A percentile compares a stretch with the other conserved stretches of the same genome.
These are phyloP conservation scores for Malassezia obtusa DNA, from an alignment of 1,284 basidiomycete species.

Conservation along the genomic window DNA sequence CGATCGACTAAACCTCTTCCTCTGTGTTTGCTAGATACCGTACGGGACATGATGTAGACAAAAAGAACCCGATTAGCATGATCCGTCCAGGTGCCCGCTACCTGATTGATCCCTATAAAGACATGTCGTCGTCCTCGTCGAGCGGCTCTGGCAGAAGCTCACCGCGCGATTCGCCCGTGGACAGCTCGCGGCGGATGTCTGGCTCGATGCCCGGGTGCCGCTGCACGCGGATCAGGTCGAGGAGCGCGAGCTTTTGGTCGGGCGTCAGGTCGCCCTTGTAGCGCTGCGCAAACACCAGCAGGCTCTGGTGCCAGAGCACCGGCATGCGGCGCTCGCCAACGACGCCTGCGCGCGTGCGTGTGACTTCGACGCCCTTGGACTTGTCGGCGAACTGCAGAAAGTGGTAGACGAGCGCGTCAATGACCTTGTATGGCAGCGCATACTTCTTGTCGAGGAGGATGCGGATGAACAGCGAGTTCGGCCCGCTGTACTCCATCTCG, in stretches of 20 bases:
- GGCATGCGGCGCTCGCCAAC: slow-evolving; percentile 52
- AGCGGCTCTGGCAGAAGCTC: slow-evolving; percentile 48
- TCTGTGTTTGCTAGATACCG: slow-evolving; percentile 6
- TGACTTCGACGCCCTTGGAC: slow-evolving; percentile 39
- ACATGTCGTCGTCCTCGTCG: slow-evolving; percentile 29
- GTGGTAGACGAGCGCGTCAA: slow-evolving; percentile 95
- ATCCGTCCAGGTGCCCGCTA: not conserved
- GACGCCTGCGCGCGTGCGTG: slow-evolving; percentile 18
- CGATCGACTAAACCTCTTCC: slow-evolving; percentile 37
- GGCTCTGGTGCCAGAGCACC: slow-evolving; percentile 94
- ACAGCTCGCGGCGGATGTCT: slow-evolving; percentile 76
- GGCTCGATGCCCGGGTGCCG: slow-evolving; percentile 78
- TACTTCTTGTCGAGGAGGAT: slow-evolving; percentile 97
- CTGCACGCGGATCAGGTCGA: slow-evolving; percentile 80
- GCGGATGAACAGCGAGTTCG: slow-evolving; percentile 93
- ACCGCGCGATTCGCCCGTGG: slow-evolving; percentile 53
- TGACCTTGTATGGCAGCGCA: slow-evolving; percentile 92
- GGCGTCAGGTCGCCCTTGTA: slow-evolving; percentile 93
- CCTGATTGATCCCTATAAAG: slow-evolving; percentile 4
- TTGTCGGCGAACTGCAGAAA: slow-evolving; percentile 73
- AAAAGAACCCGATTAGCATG: not conserved
- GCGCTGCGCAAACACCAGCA: slow-evolving; percentile 89
- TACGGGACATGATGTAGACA: not conserved
- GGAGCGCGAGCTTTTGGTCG: slow-evolving; percentile 93
- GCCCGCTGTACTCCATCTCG: slow-evolving; percentile 88